Base-by-base conservation (phyloP, 352 stramenopile species). In the Pythium dissimile region DNA sequence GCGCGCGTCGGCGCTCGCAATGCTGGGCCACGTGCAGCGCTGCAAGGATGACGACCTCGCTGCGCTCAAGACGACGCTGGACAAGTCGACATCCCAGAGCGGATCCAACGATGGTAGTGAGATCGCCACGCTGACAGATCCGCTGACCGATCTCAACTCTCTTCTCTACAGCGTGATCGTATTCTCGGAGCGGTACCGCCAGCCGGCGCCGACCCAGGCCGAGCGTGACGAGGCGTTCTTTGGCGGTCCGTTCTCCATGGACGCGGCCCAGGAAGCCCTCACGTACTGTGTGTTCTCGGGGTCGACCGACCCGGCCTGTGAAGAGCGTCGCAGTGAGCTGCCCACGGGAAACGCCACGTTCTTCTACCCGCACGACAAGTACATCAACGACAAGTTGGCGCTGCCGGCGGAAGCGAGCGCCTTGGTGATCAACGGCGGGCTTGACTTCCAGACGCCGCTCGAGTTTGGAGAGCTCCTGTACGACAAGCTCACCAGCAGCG, bases 391-490 rank as follows among this genome's bases (percentile, higher is more conserved):
- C 18, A 44, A 59, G n/a, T 23, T 62, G 3, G 39, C 15, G 5
- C 49, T 69, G 12, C 60, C 61, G 3, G 23, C 13, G 12, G 31
- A 68, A 43, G 54, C 45, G 7, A 63, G 60, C 20, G 66, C 54
- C 13, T 32, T 73, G 35, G 37, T 69, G 18, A 23, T 73, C 21
- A 56, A 39, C n/a, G 61, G 66, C 26, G 38, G 35, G 2, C 42
- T 73, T 9, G 66, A 73, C 57, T 59, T 64, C n/a, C 15, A 42
- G 38, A 73, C 66, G 20, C 60, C 60, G 6, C 21, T 35, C 7
- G 62, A 64, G 28, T 62, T 64, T 23, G 54, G 44, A 3, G 32
- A 53, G 32, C 41, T 60, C 13, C 27, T 67, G 26, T 69, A 62
- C 51, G 26, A 45, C 13, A 55, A 24, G 15, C 32, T 67, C 35